Percentiles rank a stretch among this genome's conserved stretches.
phyloP scores from a whole-genome alignment of 305 asterid genomes.

The Fraxinus albicans region DNA sequence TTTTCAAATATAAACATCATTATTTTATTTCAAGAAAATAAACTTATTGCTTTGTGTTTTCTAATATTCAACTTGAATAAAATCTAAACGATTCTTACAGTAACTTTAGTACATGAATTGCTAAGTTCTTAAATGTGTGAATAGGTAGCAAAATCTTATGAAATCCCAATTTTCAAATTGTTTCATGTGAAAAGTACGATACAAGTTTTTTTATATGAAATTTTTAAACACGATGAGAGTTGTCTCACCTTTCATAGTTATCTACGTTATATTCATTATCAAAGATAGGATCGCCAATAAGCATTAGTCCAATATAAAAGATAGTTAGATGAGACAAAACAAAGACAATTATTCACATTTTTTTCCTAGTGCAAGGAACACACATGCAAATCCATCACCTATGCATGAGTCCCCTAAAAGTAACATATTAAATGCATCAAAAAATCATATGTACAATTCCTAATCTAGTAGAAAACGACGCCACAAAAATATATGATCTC shows the following conservation, averaged over 20 bases:
- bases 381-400: no score
- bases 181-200: not conserved
- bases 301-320: not conserved
- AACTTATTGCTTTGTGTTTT: no score
- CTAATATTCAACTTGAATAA: no score
- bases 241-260: no score
- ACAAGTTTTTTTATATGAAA: not conserved
- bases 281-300: not conserved
- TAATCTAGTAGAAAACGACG: not conserved
- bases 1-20: no score
- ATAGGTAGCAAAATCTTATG: not conserved
- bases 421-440: not conserved
- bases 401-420: not conserved
- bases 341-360: not conserved
- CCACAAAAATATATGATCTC: not conserved
- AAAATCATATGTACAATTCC: not conserved
- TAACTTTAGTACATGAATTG: no score
- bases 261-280: no score
- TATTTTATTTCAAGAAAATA: no score
- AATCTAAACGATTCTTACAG: no score
- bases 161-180: not conserved
- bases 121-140: not conserved
- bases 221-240: not conserved
- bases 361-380: no score
- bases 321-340: not conserved